phyloP scores from a whole-genome alignment of 2,329 filamentous ascomycete species.

The Xylaria sp. region DNA sequence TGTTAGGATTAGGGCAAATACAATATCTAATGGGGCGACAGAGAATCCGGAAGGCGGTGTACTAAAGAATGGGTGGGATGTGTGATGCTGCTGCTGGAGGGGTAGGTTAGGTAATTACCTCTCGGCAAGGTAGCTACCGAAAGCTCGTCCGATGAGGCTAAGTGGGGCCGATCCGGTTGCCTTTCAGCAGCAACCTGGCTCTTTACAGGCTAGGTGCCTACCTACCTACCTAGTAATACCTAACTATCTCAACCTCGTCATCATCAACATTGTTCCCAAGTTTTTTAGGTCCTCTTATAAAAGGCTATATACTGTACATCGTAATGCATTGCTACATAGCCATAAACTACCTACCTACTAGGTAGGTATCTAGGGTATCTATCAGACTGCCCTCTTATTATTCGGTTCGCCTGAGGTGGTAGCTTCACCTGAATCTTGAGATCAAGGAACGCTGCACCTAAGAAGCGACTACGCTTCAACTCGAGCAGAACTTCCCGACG shows the following conservation, averaged over 20 bases:
- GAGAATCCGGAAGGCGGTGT: neutral
- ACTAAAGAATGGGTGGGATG: neutral
- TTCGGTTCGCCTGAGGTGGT: neutral
- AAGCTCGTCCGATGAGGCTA: slow-evolving; percentile 9
- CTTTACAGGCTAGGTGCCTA: neutral
- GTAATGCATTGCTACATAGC: too few relatives aligned
- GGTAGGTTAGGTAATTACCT: too few relatives aligned
- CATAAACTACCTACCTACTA: too few relatives aligned
- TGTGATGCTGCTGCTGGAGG: slow-evolving; percentile 13
- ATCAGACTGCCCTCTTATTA: neutral
- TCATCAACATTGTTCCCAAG: neutral
- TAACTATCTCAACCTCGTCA: too few relatives aligned
- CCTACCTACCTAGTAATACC: neutral
- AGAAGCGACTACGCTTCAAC: neutral
- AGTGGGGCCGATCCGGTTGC: slow-evolving; percentile 4
- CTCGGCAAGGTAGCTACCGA: neutral
- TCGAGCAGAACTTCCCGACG: slow-evolving; percentile 2
- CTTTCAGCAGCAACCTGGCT: too few relatives aligned
- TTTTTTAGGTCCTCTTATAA: too few relatives aligned
- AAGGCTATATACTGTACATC: too few relatives aligned
- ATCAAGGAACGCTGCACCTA: neutral
- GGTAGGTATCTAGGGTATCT: too few relatives aligned
- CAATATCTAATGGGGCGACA: neutral
- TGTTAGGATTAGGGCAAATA: slow-evolving; percentile 2
- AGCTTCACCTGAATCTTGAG: neutral